phyloP scores from a whole-genome alignment of 2,329 filamentous ascomycete genomes.

The Sporothrix brasiliensis region DNA sequence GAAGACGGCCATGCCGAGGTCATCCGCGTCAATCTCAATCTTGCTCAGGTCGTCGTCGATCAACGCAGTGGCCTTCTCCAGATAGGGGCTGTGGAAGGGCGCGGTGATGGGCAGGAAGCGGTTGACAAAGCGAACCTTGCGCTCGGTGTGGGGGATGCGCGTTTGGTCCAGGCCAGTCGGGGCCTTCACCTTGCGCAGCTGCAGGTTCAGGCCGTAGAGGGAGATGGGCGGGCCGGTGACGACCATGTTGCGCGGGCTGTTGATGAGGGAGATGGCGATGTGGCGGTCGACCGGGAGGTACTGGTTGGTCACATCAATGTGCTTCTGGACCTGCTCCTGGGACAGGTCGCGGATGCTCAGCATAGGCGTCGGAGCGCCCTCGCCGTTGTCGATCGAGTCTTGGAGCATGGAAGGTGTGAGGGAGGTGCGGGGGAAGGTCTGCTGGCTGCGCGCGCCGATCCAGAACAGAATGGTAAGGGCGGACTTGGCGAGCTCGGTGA shows the following conservation, averaged over 20 bases:
- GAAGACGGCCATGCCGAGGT: constrained; percentile 81
- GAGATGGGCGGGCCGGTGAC: constrained; percentile 96
- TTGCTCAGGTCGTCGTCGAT: constrained; percentile 88
- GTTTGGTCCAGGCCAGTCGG: constrained; percentile 97
- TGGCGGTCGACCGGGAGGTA: constrained; percentile 91
- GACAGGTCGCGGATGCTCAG: constrained; percentile 94
- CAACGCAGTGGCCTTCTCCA: constrained; percentile 76
- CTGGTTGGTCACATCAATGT: constrained; percentile 95
- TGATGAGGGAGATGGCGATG: constrained; percentile 92
- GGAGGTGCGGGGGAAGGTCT: constrained; percentile 94
- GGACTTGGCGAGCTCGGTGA: constrained; percentile 74
- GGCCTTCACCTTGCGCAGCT: constrained; percentile 94
- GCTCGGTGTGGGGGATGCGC: constrained; percentile 88
- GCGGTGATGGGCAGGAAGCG: constrained; percentile 96
- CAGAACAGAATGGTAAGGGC: constrained; percentile 95
- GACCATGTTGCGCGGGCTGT: constrained; percentile 95
- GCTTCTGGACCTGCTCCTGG: constrained; percentile 85
- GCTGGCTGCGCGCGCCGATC: constrained; percentile 96
- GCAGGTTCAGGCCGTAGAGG: constrained; percentile 91
- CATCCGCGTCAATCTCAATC: constrained; percentile 71
- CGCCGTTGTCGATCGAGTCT: constrained; percentile 90
- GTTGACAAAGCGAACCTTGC: constrained; percentile 95
- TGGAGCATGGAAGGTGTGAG: constrained; percentile 87
- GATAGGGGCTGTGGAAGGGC: constrained; percentile 96
- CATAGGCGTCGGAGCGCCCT: constrained; percentile 97